These are phyloP conservation scores for Ilex aquifolium DNA, from an alignment of 257 asterid genomes.

Conservation along the genomic window DNA sequence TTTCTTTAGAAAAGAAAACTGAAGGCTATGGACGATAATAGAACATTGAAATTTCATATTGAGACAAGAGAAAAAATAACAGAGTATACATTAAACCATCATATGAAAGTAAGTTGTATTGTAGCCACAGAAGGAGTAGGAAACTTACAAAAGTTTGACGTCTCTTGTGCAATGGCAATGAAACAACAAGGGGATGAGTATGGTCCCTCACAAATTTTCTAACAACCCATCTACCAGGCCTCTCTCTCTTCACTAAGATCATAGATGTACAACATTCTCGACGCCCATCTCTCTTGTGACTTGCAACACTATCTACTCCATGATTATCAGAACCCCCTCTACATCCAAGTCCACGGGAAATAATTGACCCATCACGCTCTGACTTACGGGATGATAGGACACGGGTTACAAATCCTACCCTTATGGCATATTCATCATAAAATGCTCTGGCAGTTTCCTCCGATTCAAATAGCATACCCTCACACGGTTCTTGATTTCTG, in stretches of 20 bases:
- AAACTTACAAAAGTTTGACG: slow-evolving; percentile 45
- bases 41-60: too few species aligned
- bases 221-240: slow-evolving; percentile 57
- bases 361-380: slow-evolving; percentile 58
- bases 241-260: slow-evolving; percentile 58
- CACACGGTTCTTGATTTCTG: slow-evolving; percentile 47
- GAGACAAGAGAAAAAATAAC: too few species aligned
- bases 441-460: slow-evolving; percentile 61
- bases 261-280: slow-evolving; percentile 59
- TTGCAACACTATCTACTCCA: slow-evolving; percentile 27
- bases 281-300: slow-evolving; percentile 40
- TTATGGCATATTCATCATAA: slow-evolving; percentile 55
- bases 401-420: slow-evolving; percentile 48
- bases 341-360: slow-evolving; percentile 77
- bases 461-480: slow-evolving; percentile 57
- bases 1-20: too few species aligned
- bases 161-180: slow-evolving; percentile 30
- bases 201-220: slow-evolving; percentile 67
- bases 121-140: neutral
- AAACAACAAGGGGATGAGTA: slow-evolving; percentile 55
- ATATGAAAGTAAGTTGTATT: too few species aligned
- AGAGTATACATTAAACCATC: too few species aligned
- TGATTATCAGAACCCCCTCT: slow-evolving; percentile 36
- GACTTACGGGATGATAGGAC: slow-evolving; percentile 63
- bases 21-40: too few species aligned